Evolutionary conservation across 2,329 filamentous ascomycete genomes (phyloP).

Genomic region (Cordyceps cateniannulata): DNA sequence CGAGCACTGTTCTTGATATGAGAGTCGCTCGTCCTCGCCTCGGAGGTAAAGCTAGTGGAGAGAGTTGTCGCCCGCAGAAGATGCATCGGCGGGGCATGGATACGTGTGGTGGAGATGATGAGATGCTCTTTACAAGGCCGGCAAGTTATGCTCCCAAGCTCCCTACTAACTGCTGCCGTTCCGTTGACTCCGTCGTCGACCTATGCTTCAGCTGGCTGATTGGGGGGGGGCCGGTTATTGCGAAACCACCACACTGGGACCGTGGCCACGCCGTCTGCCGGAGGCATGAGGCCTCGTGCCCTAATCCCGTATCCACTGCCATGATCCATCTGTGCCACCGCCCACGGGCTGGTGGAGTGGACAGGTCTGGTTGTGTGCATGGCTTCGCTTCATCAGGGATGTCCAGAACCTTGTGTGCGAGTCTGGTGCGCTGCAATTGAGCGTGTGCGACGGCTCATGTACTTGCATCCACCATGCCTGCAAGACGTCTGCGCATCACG

Average conservation of each 20-base stretch:
- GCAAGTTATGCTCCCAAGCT: background rate
- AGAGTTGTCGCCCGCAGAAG: conserved; percentile 8
- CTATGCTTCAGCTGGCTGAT: background rate
- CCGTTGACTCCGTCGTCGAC: background rate
- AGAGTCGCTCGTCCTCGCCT: background rate
- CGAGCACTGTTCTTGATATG: background rate
- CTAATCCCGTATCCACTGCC: conserved; percentile 23
- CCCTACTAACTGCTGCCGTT: background rate
- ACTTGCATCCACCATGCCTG: conserved; percentile 2
- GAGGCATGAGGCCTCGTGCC: conserved; percentile 21
- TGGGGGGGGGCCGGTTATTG: conserved; percentile 3
- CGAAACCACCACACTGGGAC: conserved; percentile 7
- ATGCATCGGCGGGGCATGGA: conserved; percentile 12
- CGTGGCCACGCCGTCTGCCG: background rate
- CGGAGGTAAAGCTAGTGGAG: background rate
- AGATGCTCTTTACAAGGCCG: conserved; percentile 4
- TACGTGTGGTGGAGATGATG: conserved; percentile 3
- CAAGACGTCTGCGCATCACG: conserved; percentile 10
- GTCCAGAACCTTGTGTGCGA: conserved; percentile 1
- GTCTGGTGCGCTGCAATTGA: conserved; percentile 1
- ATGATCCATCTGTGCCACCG: conserved; percentile 11
- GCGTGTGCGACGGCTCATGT: background rate
- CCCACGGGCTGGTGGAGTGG: conserved; percentile 5
- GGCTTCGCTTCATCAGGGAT: conserved; percentile 1
- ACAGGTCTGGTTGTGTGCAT: background rate